Conservation (phyloP, 495 filamentous ascomycete species). For the Tuber calosporum region DNA sequence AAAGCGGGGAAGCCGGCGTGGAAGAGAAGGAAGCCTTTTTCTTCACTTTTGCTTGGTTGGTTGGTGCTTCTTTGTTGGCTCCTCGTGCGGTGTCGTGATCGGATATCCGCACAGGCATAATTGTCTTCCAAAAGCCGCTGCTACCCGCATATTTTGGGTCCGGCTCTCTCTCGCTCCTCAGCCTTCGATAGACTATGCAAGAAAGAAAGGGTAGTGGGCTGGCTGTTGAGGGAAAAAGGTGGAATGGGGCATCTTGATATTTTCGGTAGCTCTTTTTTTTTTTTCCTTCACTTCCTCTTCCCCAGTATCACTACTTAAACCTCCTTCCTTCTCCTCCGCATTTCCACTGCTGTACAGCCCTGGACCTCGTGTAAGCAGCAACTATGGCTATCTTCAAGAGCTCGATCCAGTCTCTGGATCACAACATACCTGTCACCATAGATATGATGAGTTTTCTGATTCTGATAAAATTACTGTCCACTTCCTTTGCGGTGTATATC, state of each 20-base stretch:
- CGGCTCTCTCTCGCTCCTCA: neutral
- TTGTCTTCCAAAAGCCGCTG: neutral
- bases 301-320: neutral
- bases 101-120: neutral
- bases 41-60: neutral
- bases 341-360: neutral
- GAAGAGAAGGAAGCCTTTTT: neutral
- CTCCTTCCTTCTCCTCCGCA: neutral
- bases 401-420: slow-evolving; percentile 23
- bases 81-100: neutral
- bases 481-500: slow-evolving; percentile 25
- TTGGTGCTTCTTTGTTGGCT: neutral
- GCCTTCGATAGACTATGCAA: neutral
- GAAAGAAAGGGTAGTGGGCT: neutral
- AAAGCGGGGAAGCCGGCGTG: no score
- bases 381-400: slow-evolving; percentile 28
- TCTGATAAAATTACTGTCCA: neutral
- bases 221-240: neutral
- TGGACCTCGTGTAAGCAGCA: neutral
- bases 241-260: neutral
- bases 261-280: neutral
- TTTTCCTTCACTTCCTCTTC: neutral
- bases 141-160: neutral
- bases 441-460: neutral
- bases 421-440: neutral